Evolutionary conservation across 2,329 filamentous ascomycete species (phyloP), one percentile per base, ranked within the genome.

Genomic region (Cladophialophora exuberans): DNA sequence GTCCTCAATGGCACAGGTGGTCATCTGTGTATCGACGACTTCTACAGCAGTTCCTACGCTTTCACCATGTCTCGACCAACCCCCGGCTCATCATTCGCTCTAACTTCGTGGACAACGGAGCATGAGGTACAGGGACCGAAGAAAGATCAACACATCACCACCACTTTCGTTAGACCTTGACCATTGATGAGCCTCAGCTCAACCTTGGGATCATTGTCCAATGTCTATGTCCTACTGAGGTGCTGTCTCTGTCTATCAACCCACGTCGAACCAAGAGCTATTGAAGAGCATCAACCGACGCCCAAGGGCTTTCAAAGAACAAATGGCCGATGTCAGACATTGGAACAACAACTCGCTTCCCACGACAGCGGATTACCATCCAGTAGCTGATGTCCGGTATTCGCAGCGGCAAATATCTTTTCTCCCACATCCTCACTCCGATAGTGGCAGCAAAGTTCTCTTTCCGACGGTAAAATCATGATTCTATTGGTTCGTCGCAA

Each of bases 1-100:
- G 66, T 75, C 4, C 53, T 74, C 7, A 62, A 65, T 46, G 74
- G 74, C 3, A 64, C 65, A 15, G 74, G 74, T 2, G 71, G 73
- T 38, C 74, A 77, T 62, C 67, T 77, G 7, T 76, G 74, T 60
- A 69, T 76, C 49, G 73, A 76, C 39, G 74, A 77, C 63, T 75
- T 73, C 67, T 76, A 76, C 63, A 70, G 70, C 50, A 77, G 73
- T 4, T 70, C 69, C 2, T 77, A 77, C 64, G 66, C 70, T 15
- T 77, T 77, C 59, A 66, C 70, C 9, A 60, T 76, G 20, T 54
- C 3, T 1, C 65, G 64, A 6, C 65, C 65, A 0, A 69, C 67
- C 5, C 64, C 70, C 48, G 67, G 28, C 4, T 33, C 45, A 3
- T 17, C 48, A 2, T 18, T 31, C 31, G 20, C n/a, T 11, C 51